These are phyloP conservation scores for Capsicum pubescens DNA, from an alignment of 257 asterid species.

Conservation along the genomic window DNA sequence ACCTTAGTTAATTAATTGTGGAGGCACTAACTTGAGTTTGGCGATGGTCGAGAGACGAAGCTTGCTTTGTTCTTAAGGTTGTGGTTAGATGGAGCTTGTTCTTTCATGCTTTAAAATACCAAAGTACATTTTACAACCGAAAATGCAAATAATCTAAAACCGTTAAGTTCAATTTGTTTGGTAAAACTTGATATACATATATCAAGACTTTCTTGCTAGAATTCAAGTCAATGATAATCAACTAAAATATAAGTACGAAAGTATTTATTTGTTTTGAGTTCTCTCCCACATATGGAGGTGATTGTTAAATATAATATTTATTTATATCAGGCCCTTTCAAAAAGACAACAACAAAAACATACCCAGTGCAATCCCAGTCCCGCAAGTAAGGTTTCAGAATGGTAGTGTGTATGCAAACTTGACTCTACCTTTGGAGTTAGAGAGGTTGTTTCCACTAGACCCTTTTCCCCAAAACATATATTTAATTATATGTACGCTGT, in stretches of 20 bases:
- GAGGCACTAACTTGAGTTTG: background rate
- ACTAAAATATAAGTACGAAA: too few species aligned
- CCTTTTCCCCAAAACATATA: too few species aligned
- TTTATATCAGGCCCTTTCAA: background rate
- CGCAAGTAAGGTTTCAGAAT: too few species aligned
- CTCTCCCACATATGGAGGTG: background rate
- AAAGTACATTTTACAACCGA: background rate
- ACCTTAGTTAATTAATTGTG: background rate
- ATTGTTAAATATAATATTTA: too few species aligned
- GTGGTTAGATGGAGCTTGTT: background rate
- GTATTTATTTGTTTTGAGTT: background rate
- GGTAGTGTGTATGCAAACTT: too few species aligned
- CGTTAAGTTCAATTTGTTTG: background rate
- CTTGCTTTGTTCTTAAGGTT: background rate
- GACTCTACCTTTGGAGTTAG: too few species aligned
- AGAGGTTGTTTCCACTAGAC: too few species aligned
- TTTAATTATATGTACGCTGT: background rate
- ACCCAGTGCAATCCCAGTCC: too few species aligned
- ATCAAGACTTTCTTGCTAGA: background rate
- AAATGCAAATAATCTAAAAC: background rate
- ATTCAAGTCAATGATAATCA: background rate
- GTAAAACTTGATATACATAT: background rate
- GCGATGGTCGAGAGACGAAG: background rate
- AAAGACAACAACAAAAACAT: too few species aligned
- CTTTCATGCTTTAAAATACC: background rate